Evolutionary conservation across 1,139 yeast genomes (phyloP).

Genomic region (Hyphopichia buzzinii): DNA sequence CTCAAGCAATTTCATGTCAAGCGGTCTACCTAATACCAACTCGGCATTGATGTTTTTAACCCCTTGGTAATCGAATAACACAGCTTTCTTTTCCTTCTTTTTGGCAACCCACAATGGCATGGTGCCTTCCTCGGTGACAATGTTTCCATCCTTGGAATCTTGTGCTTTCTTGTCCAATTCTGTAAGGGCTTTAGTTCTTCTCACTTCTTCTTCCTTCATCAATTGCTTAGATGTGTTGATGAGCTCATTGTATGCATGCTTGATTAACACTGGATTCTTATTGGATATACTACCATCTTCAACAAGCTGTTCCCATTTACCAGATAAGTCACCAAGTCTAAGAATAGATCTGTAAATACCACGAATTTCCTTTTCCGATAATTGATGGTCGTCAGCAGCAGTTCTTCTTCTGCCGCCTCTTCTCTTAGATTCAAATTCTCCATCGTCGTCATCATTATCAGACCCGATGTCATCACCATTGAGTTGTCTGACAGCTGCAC

Average conservation of each 20-base stretch:
- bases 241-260: constrained; percentile 73
- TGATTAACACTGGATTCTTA: constrained; percentile 80
- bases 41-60: constrained; percentile 93
- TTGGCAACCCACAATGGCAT: constrained; percentile 53
- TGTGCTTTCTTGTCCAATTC: constrained; percentile 62
- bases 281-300: constrained; percentile 88
- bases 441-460: constrained; percentile 40
- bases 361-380: constrained; percentile 85
- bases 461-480: constrained; percentile 40
- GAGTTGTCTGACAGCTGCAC: constrained; percentile 65
- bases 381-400: constrained; percentile 49
- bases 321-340: constrained; percentile 75
- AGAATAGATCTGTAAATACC: constrained; percentile 81
- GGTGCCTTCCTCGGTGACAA: constrained; percentile 33
- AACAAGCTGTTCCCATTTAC: constrained; percentile 84
- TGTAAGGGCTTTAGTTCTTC: constrained; percentile 54
- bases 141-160: constrained; percentile 50
- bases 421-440: constrained; percentile 27
- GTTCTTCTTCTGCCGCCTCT: constrained; percentile 26
- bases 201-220: constrained; percentile 64
- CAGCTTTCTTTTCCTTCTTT: constrained; percentile 82
- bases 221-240: constrained; percentile 59
- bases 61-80: constrained; percentile 83
- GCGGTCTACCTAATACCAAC: constrained; percentile 74
- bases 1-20: constrained; percentile 69